Percentiles rank a stretch among this genome's conserved stretches.
These are phyloP conservation scores for Rhizopogon vulgaris DNA, from an alignment of 768 basidiomycete genomes.

Conservation along the genomic window DNA sequence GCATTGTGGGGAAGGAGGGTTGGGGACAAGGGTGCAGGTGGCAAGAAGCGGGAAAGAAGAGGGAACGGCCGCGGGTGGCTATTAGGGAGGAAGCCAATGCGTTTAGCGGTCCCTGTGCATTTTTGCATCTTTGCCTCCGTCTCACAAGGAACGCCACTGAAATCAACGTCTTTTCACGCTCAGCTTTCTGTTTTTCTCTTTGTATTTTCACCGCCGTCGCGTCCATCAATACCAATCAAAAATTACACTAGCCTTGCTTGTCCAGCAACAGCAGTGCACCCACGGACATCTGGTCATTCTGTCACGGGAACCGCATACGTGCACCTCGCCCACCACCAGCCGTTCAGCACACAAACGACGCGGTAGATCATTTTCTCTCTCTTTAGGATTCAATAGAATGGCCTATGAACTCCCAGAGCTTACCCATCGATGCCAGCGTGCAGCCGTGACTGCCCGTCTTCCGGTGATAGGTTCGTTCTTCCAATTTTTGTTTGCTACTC, in stretches of 20 bases:
- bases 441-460: neutral
- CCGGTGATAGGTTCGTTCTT: neutral
- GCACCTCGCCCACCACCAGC: neutral
- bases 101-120: conserved; percentile 28
- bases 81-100: conserved; percentile 48
- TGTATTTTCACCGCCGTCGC: neutral
- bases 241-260: neutral
- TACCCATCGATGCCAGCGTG: neutral
- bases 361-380: neutral
- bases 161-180: conserved; percentile 9
- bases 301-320: neutral
- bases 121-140: conserved; percentile 18
- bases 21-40: conserved; percentile 36
- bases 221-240: neutral
- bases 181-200: neutral
- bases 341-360: neutral
- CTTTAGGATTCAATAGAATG: neutral
- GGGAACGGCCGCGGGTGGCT: conserved; percentile 52
- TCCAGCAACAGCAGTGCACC: neutral
- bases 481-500: neutral
- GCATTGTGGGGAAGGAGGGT: conserved; percentile 52
- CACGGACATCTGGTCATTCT: neutral
- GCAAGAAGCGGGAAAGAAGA: conserved; percentile 54
- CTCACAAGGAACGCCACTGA: conserved; percentile 17
- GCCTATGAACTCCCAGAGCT: neutral